Evolutionary conservation across 768 basidiomycete species (phyloP), one percentile per base, ranked within the genome.

Genomic region (Termitomyces titanicus): DNA sequence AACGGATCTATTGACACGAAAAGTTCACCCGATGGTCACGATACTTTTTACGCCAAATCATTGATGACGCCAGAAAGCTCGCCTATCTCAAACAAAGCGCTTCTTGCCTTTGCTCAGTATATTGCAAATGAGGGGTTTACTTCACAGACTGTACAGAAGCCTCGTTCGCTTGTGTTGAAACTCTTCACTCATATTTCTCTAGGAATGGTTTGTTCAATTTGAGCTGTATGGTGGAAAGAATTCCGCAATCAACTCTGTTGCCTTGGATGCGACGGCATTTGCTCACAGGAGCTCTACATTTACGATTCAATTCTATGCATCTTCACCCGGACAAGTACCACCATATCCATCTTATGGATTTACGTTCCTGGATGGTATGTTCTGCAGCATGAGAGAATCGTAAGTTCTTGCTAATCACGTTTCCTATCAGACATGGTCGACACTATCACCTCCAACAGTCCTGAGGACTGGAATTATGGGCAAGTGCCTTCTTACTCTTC

Each of bases 271-370:
- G 1, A 80, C 77, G 0, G 72, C 81, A 0, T 83, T 80, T 58
- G 74, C 70, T 0, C 74, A 77, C 51, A 68, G 81, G 22, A 67
- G 65, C 55, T 71, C 75, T 1, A 62, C 75, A 42, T 79, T 79
- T 52, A 76, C 73, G 1, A 72, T 82, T 50, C 80, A 82, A 61
- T 69, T 82, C 56, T 81, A 83, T 61, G 78, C 78, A 0, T 78
- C 76, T 0, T 70, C 76, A 2, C 50, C 59, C 0, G 69, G 62
- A 34, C 54, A 64, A 15, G 51, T 55, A 0, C 75, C 78, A 2
- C 78, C 78, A 0, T 82, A 70, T 64, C 81, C 81, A 2, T 54
- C 61, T 5, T 63, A 65, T 17, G 81, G 79, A 1, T 74, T 80
- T 51, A 61, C 67, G 0, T 78, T 82, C 60, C 60, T 82, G 9